These are phyloP conservation scores for Calonectria crousiana DNA, from an alignment of 2,329 filamentous ascomycete genomes.

Conservation along the genomic window DNA sequence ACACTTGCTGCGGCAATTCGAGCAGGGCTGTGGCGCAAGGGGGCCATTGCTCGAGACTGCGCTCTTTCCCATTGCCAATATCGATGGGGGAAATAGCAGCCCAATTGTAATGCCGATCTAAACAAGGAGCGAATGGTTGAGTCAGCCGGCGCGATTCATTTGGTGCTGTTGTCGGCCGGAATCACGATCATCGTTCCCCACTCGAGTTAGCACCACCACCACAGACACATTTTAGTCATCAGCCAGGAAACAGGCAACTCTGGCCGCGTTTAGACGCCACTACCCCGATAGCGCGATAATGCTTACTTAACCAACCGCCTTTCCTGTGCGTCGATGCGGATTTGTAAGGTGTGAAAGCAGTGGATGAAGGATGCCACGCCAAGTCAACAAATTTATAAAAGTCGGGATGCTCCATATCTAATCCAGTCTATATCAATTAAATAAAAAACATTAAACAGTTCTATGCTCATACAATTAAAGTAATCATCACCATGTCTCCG, in stretches of 20 bases:
- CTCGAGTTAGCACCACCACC: not conserved
- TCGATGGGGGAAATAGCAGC: not conserved
- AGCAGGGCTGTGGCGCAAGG: slow-evolving; percentile 15
- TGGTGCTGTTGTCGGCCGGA: not conserved
- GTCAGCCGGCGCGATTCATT: not conserved
- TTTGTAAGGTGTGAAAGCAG: not conserved
- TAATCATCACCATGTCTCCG: slow-evolving; percentile 24
- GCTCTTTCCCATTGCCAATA: not conserved
- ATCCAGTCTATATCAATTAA: not conserved
- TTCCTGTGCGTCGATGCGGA: not conserved
- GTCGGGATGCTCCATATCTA: not conserved
- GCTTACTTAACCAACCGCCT: not conserved
- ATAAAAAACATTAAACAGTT: not conserved
- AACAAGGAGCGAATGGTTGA: not conserved
- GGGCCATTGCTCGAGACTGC: not conserved
- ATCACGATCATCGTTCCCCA: not conserved
- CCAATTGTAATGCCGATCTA: not conserved
- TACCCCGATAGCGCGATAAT: not conserved
- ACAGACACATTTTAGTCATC: not conserved
- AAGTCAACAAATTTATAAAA: not conserved
- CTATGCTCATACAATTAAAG: not conserved
- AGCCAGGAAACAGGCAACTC: not conserved
- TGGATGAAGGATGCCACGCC: not conserved
- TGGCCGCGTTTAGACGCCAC: slow-evolving; percentile 6
- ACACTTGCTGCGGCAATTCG: slow-evolving; percentile 18